Conservation (phyloP, 2,329 filamentous ascomycete species). For the Penicillium oxalicum region DNA sequence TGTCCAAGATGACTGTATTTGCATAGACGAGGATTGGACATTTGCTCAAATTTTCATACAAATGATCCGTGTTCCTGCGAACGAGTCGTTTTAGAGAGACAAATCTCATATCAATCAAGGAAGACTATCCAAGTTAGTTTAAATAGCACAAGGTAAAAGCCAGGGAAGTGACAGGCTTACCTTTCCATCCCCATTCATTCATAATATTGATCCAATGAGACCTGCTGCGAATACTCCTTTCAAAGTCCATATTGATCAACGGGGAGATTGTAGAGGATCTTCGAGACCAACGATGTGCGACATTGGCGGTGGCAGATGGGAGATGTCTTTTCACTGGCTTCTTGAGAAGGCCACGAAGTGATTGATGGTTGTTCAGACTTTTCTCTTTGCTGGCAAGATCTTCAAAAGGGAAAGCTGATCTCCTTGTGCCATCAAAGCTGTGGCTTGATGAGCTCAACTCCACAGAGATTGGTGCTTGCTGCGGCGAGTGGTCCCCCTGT, state of each 20-base stretch:
- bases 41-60: not conserved
- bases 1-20: no score
- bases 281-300: constrained; percentile 12
- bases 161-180: constrained; percentile 38
- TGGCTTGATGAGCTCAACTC: no score
- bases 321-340: not conserved
- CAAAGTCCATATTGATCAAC: constrained; percentile 47
- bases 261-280: constrained; percentile 28
- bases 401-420: no score
- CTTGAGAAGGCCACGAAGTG: no score
- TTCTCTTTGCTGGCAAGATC: no score
- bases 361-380: no score
- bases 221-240: constrained; percentile 59
- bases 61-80: not conserved
- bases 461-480: not conserved
- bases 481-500: constrained; percentile 34
- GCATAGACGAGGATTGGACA: no score
- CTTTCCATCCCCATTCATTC: constrained; percentile 68
- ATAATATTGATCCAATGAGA: constrained; percentile 67
- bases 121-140: constrained; percentile 7
- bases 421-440: no score
- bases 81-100: not conserved
- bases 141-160: not conserved
- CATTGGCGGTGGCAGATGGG: constrained; percentile 6
- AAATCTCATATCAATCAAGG: constrained; percentile 7